Percentiles rank a stretch among this genome's conserved stretches.
phyloP scores from a whole-genome alignment of 1,139 yeast genomes.

The Kurtzmaniella quercitrusa region DNA sequence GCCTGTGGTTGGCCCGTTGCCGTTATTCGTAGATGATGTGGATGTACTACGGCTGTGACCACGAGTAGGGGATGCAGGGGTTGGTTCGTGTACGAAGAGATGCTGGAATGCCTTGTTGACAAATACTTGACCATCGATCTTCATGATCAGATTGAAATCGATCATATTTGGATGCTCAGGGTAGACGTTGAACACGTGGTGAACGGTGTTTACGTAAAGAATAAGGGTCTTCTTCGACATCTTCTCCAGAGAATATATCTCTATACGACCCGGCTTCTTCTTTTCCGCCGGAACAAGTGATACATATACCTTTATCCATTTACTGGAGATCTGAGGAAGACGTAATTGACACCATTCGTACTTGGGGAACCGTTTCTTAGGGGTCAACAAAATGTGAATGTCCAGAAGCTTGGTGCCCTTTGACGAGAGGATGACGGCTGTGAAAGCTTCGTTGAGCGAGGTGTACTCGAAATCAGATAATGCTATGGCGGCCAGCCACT shows the following conservation, averaged over 20 bases:
- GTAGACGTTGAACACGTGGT: constrained; percentile 45
- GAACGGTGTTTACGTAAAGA: constrained; percentile 39
- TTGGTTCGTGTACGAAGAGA: constrained; percentile 16
- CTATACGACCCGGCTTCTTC: constrained; percentile 41
- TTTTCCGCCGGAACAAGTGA: constrained; percentile 40
- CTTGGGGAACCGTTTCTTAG: constrained; percentile 40
- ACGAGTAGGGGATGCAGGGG: not conserved
- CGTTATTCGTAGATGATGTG: constrained; percentile 1
- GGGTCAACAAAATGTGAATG: constrained; percentile 46
- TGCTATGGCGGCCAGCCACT: constrained; percentile 45
- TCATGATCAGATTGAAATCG: constrained; percentile 50
- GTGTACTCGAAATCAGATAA: constrained; percentile 47
- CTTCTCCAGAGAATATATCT: constrained; percentile 42
- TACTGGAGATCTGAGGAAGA: constrained; percentile 51
- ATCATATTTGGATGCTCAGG: constrained; percentile 53
- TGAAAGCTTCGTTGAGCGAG: constrained; percentile 51
- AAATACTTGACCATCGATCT: constrained; percentile 46
- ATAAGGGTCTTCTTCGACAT: constrained; percentile 43
- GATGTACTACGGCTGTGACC: constrained; percentile 2
- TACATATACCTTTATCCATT: constrained; percentile 51
- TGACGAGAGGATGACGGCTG: constrained; percentile 53
- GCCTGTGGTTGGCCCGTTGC: not conserved
- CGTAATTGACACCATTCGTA: constrained; percentile 56
- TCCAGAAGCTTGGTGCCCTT: constrained; percentile 52
- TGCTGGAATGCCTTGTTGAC: constrained; percentile 40